Base-by-base conservation (phyloP, 2,329 filamentous ascomycete species). In the Clonostachys chloroleuca region DNA sequence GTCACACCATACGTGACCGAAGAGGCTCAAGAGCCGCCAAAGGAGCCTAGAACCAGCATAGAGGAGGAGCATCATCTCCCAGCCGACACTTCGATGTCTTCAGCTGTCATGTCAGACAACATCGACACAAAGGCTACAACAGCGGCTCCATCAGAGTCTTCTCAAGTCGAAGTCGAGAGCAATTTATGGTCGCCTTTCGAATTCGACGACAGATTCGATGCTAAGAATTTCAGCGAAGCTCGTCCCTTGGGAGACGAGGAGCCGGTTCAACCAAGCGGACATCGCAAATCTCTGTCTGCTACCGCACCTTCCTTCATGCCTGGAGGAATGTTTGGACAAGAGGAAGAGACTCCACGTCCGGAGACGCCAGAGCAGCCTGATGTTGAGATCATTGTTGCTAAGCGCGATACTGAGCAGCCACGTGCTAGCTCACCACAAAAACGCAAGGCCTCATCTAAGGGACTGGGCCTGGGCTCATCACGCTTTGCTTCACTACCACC, bases 241-340 rank as follows among this genome's bases (percentile, higher is more conserved):
- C 68, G 70, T 24, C 74, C 75, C 2, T 74, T 77, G 50, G 71
- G 69, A 12, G 70, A 75, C 3, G 68, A 71, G 14, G 55, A 49
- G 13, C 67, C 37, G 14, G 34, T 30, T 34, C 35, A 44, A 18
- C 37, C 47, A 34, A 49, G 45, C 40, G 46, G 44, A 36, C 59
- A 62, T 64, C 73, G 73, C 52, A 75, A 76, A 52, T 83, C 83
- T 5, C 71, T 92, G 20, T 92, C 88, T 35, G 85, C 87, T 5
- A 76, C 81, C 14, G 87, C 88, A 1, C 81, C 80, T 56, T 77
- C 86, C 0, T 95, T 94, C 60, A 77, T 73, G 5, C 77, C 78
- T 13, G 67, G 70, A 16, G 65, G 59, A 34, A 52, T 59, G 54
- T 55, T 58, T 36, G 48, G 59, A 30, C 56, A 58, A 2, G 52